Evolutionary conservation across 805 yeast genomes (phyloP), one percentile per base, ranked within the genome.

Genomic region (Candida wancherniae): DNA sequence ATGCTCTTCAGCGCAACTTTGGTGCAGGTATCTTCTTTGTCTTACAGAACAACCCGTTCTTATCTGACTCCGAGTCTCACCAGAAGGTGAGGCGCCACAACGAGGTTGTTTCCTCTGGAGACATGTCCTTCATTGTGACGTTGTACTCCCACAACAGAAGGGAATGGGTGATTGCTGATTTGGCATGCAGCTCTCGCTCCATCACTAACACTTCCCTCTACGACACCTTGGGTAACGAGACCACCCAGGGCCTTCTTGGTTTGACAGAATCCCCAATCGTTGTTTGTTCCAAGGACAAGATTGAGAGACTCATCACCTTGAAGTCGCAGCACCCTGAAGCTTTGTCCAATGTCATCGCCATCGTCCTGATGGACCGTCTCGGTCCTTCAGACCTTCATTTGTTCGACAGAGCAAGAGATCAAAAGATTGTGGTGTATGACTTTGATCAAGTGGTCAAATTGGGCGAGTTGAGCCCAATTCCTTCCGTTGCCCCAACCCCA

Each of bases 351-450:
- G 49, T 81, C 34, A 73, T 75, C 43, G 61, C 75, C 15, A 51
- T 82, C 32, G 62, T 81, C 12, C 71, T 76, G 27, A 68, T 77
- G 62, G 84, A 79, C 19, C 38, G 44, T 4, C 30, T 42, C 15
- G 22, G 33, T 9, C 18, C 37, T 4, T 21, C 30, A 25, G 49
- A 47, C 29, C 32, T 18, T 11, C 18, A 20, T 6, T 25, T 50
- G 22, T 28, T 39, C 7, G 39, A 34, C 11, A 25, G 20, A n/a
- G 43, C 45, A 11, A 41, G 40, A 19, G 39, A 36, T 5, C 33
- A 35, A 18, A 44, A 45, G 4, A 41, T 62, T 14, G 51, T 55
- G 9, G 40, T 61, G 14, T 40, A 46, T 29, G 48, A 42, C 25
- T 40, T 52, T 9, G 40, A 47, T 7, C 56, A 53, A 35, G 50